Evolutionary conservation across 768 basidiomycete species (phyloP), one percentile per base, ranked within the genome.

Genomic region (Amanita polypyramis): DNA sequence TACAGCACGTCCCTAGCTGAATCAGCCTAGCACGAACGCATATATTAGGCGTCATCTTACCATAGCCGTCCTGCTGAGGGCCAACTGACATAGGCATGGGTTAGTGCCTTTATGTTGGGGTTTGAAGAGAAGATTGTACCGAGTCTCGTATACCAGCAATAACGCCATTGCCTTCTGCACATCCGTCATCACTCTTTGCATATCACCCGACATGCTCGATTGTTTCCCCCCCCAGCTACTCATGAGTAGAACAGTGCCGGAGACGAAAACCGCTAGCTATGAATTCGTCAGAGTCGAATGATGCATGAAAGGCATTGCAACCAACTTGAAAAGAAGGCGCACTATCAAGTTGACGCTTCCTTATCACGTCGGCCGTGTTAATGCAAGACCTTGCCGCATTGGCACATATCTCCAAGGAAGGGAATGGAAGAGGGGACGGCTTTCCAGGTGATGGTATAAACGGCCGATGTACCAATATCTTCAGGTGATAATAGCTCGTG

Each of bases 341-440:
- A 51, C 36, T 57, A 59, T n/a, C 46, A 0, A 50, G 43, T 17
- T 54, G 60, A 4, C 74, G 64, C 43, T 57, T 65, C 39, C 70
- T 62, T 43, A 76, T 71, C 2, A 76, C 65, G 54, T 90, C 84
- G 33, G 86, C 64, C 15, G 95, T 74, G 55, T 89, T 88, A n/a
- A 76, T 79, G 45, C 80, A 85, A 1, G 85, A 85, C n/a, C 91
- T 70, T 0, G 91, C 87, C 0, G 91, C 82, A 49, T 90, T 75
- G 7, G 85, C 76, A 60, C 82, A 88, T 45, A 84, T 87, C 0
- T 82, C 80, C n/a, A 85, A 68, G 0, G 82, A 85, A 10, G 82
- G 83, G 57, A 80, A 78, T 1, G 73, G 67, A 3, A 76, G 51
- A 1, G 64, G 58, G 9, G 73, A 70, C 0, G 70, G 70, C 50